These are phyloP conservation scores for Eucalyptus curtisii DNA, from an alignment of 345 rosid species.

Conservation along the genomic window DNA sequence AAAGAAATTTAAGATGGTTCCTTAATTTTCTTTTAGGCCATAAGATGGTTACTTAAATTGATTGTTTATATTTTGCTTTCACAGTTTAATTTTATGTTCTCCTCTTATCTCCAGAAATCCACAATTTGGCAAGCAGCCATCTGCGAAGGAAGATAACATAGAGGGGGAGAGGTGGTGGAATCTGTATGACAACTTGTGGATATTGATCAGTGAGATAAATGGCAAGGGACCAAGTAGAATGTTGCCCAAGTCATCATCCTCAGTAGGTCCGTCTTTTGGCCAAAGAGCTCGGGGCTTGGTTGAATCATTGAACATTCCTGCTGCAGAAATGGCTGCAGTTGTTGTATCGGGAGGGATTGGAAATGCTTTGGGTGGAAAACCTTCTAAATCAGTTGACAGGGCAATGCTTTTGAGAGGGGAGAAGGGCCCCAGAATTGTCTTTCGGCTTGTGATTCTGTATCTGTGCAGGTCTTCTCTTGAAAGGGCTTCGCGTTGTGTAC, in stretches of 20 bases:
- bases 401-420: constrained; percentile 96
- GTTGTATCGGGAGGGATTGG: constrained; percentile 96
- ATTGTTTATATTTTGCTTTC: background rate
- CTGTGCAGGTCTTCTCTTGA: constrained; percentile 75
- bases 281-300: constrained; percentile 97
- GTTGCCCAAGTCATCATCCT: constrained; percentile 36
- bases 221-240: constrained; percentile 77
- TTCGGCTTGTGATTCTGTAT: constrained; percentile 72
- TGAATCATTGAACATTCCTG: constrained; percentile 92
- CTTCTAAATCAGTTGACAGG: constrained; percentile 68
- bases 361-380: constrained; percentile 78
- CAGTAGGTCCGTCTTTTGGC: constrained; percentile 67
- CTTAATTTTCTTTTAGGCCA: background rate
- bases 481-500: constrained; percentile 83
- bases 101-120: constrained; percentile 21
- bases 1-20: background rate
- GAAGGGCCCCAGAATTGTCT: constrained; percentile 82
- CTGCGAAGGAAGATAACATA: constrained; percentile 23
- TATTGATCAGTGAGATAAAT: constrained; percentile 60
- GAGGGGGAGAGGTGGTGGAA: constrained; percentile 73
- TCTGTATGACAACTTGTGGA: constrained; percentile 83
- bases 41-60: background rate
- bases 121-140: constrained; percentile 19
- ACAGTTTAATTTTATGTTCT: background rate
- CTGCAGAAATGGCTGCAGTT: constrained; percentile 98